A percentile compares a stretch with the other conserved stretches of the same genome.
These are phyloP conservation scores for Russula compacta DNA, from an alignment of 768 basidiomycete species.

Conservation along the genomic window DNA sequence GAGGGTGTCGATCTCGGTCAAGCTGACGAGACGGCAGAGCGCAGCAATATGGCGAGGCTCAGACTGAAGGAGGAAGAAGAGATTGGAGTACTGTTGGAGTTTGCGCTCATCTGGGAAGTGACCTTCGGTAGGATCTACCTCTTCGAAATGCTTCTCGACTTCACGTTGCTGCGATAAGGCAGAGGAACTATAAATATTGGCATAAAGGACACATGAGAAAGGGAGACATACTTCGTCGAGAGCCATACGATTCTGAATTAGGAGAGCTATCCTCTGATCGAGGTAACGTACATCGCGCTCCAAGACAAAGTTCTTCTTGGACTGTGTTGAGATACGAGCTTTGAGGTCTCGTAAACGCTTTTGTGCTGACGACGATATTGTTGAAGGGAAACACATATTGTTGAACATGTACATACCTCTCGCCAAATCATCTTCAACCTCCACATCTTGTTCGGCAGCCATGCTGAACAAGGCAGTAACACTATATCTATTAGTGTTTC, in stretches of 20 bases:
- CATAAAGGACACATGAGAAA: neutral
- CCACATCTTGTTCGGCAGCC: constrained; percentile 97
- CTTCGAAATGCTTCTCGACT: constrained; percentile 91
- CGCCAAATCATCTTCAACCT: constrained; percentile 94
- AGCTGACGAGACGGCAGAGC: constrained; percentile 89
- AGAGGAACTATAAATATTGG: constrained; percentile 15
- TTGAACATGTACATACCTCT: constrained; percentile 49
- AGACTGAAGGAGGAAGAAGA: constrained; percentile 97
- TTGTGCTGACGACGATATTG: constrained; percentile 53
- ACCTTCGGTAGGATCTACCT: constrained; percentile 87
- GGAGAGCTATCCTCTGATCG: constrained; percentile 90
- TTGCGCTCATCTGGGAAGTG: constrained; percentile 92
- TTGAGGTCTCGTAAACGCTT: constrained; percentile 95
- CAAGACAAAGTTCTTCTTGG: constrained; percentile 99
- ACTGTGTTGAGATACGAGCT: constrained; percentile 93
- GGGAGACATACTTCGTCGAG: constrained; percentile 67
- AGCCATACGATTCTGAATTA: constrained; percentile 98
- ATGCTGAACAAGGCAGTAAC: constrained; percentile 95
- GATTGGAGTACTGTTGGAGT: constrained; percentile 92
- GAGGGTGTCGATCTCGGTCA: constrained; percentile 96
- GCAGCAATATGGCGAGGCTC: constrained; percentile 96
- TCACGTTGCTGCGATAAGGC: constrained; percentile 66
- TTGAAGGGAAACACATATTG: constrained; percentile 1
- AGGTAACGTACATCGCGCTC: constrained; percentile 98
- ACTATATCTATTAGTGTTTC: constrained; percentile 94